These are phyloP conservation scores for Chrysanthemum lavandulifolium DNA, from an alignment of 129 eudicot species.

Conservation along the genomic window DNA sequence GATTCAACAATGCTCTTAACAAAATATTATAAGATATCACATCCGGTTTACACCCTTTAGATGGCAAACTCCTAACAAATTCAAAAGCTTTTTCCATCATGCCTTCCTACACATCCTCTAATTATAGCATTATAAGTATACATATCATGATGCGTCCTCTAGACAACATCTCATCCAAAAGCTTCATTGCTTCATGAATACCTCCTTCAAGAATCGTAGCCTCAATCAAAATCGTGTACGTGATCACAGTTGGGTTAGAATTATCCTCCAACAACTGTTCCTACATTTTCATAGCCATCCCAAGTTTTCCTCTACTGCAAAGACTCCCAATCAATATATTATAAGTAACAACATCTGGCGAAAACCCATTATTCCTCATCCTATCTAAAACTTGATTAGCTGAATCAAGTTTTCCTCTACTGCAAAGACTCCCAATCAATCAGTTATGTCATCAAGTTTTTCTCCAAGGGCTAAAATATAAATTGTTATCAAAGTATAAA, in stretches of 20 bases:
- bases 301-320: slow-evolving; percentile 63
- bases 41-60: slow-evolving; percentile 56
- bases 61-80: slow-evolving; percentile 46
- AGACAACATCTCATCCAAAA: slow-evolving; percentile 60
- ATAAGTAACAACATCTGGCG: slow-evolving; percentile 67
- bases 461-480: too few relatives aligned
- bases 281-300: slow-evolving; percentile 55
- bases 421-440: too few relatives aligned
- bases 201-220: slow-evolving; percentile 63
- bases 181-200: slow-evolving; percentile 60
- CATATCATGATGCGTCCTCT: slow-evolving; percentile 69
- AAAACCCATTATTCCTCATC: slow-evolving; percentile 63
- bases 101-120: slow-evolving; percentile 72
- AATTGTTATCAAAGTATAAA: too few relatives aligned
- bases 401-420: too few relatives aligned
- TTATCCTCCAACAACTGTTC: slow-evolving; percentile 50
- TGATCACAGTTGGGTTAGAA: slow-evolving; percentile 57
- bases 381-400: slow-evolving; percentile 53
- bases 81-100: slow-evolving; percentile 55
- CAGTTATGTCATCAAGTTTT: too few relatives aligned
- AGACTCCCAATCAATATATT: slow-evolving; percentile 68
- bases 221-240: slow-evolving; percentile 69
- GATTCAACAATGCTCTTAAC: slow-evolving; percentile 56
- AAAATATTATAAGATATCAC: slow-evolving; percentile 57
- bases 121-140: slow-evolving; percentile 65